phyloP scores from a whole-genome alignment of 352 stramenopile genomes.

The Pythium utonaiense region DNA sequence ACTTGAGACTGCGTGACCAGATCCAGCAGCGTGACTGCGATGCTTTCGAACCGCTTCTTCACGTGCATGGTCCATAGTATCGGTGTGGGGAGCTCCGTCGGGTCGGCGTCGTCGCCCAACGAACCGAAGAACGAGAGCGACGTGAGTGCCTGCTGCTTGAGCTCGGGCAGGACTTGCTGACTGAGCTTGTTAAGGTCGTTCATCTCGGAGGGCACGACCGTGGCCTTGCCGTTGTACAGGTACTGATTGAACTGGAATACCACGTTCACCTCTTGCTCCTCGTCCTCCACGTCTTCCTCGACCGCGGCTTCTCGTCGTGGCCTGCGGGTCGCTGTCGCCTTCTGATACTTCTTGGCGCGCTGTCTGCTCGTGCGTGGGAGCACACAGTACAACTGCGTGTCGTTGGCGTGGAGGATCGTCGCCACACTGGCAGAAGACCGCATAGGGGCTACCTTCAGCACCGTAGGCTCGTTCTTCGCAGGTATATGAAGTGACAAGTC shows the following conservation, averaged over 20 bases:
- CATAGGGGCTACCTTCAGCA: constrained; percentile 25
- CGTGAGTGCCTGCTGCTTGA: constrained; percentile 41
- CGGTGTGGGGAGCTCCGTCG: background rate
- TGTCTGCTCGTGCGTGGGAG: constrained; percentile 10
- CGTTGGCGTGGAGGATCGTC: constrained; percentile 40
- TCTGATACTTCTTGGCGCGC: background rate
- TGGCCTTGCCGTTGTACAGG: constrained; percentile 40
- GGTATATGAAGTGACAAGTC: constrained; percentile 7
- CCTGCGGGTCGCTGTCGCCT: constrained; percentile 3
- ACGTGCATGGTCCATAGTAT: constrained; percentile 17
- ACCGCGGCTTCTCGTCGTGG: constrained; percentile 16
- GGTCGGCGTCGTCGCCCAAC: background rate
- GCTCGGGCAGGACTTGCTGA: constrained; percentile 31
- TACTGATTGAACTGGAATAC: constrained; percentile 72
- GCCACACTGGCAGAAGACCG: background rate
- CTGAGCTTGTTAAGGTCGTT: constrained; percentile 44
- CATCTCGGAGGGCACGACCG: constrained; percentile 24
- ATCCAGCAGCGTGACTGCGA: constrained; percentile 33
- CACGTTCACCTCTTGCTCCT: constrained; percentile 21
- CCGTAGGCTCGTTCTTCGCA: background rate
- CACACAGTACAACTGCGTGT: constrained; percentile 61
- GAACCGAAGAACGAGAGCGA: constrained; percentile 21
- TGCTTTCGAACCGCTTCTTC: constrained; percentile 26
- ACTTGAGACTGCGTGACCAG: constrained; percentile 45
- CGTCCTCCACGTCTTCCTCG: constrained; percentile 24